Evolutionary conservation across 2,329 filamentous ascomycete species (phyloP), one percentile per base, ranked within the genome.

Genomic region (Ophiostoma populinum): DNA sequence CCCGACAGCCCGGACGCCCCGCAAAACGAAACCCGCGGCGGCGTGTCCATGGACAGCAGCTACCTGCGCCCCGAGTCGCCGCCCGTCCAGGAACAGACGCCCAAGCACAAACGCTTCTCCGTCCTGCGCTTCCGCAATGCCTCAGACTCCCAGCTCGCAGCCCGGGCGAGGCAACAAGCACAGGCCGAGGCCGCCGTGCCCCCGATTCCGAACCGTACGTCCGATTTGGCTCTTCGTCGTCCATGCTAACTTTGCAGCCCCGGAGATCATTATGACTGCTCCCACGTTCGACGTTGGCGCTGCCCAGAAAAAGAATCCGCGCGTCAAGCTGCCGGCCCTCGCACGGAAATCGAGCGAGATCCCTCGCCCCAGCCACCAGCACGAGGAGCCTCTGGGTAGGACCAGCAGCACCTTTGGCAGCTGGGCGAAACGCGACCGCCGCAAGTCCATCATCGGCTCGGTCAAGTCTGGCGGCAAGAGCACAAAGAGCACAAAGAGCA

Each of bases 91-190:
- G 66, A 69, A 33, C 63, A 72, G 48, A 61, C 56, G 21, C 56
- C 57, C 22, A 73, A 66, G 47, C 65, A 71, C 46, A 66, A 63
- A 40, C 67, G 71, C 41, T 77, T 77, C 51, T 75, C 69, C 37
- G 62, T 92, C 55, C 62, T 93, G 57, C 76, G 78, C 50, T 85
- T 90, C 53, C 80, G 85, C 49, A 86, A 93, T 67, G 86, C 83
- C 42, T 94, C 86, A 7, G 87, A 95, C 57, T 80, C 85, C 34
- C 85, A 94, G 54, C 59, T 95, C 41, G 83, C 82, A 9, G 62
- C 74, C 20, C 70, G 73, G 51, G 77, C 78, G 35, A 85, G 77
- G 52, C 70, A 78, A 47, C 75, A 83, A 37, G 53, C 51, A 7
- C 55, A 59, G 42, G 59, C 62, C 40, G 59, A 65, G 49, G 65